Evolutionary conservation across 176 grass and related monocot genomes (phyloP).

Genomic region (Oryza nivara): DNA sequence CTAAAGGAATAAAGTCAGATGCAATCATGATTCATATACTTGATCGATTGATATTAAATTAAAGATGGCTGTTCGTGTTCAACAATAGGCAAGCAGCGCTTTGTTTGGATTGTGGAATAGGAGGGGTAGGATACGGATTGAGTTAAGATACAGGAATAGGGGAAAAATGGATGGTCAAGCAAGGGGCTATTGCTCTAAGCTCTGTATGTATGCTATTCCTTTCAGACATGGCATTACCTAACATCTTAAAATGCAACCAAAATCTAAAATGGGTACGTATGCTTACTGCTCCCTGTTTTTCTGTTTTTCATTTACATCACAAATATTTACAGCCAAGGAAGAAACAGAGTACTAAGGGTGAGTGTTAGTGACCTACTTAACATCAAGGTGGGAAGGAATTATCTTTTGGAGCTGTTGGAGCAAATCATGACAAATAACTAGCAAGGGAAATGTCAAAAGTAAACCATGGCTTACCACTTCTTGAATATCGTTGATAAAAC

Average conservation of each 20-base stretch:
- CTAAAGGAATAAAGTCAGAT: background rate
- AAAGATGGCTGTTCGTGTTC: background rate
- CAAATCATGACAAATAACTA: slow-evolving; percentile 6
- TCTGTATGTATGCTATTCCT: background rate
- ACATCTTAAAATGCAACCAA: background rate
- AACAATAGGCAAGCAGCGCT: background rate
- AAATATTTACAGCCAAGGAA: background rate
- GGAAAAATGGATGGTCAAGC: too few relatives aligned
- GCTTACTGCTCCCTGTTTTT: background rate
- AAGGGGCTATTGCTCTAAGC: background rate
- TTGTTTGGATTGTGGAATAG: background rate
- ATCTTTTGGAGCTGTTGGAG: background rate
- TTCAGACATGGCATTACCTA: background rate
- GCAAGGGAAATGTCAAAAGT: slow-evolving; percentile 35
- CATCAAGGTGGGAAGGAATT: background rate
- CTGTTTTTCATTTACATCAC: too few relatives aligned
- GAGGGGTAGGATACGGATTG: background rate
- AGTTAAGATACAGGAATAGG: background rate
- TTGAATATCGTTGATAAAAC: slow-evolving; percentile 65
- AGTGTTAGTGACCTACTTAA: background rate
- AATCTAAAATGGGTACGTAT: too few relatives aligned
- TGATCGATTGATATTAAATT: background rate
- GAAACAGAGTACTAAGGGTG: background rate
- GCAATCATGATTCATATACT: background rate
- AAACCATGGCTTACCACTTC: slow-evolving; percentile 76